phyloP scores from a whole-genome alignment of 768 basidiomycete species.

The Pleurotus ostreatus region DNA sequence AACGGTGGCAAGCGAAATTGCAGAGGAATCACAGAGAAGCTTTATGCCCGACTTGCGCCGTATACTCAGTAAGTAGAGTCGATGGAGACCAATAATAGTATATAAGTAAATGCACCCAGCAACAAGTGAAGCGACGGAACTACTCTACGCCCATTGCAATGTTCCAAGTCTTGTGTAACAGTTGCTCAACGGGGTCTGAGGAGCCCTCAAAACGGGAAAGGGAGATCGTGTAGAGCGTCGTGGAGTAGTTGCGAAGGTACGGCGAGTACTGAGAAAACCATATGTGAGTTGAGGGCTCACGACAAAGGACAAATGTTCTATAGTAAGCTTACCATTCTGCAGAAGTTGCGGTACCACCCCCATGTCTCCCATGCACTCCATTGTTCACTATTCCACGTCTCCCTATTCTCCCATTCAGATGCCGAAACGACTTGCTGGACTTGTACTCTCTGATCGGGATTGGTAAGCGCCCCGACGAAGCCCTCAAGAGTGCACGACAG shows the following conservation, averaged over 20 bases:
- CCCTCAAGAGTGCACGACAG: slow-evolving; percentile 71
- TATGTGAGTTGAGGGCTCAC: too few relatives aligned
- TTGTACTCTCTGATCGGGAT: slow-evolving; percentile 45
- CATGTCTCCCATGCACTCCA: slow-evolving; percentile 88
- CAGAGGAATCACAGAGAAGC: too few relatives aligned
- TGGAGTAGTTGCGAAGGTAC: slow-evolving; percentile 70
- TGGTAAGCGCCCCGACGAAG: slow-evolving; percentile 64
- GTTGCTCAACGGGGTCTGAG: slow-evolving; percentile 49
- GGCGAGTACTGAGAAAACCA: slow-evolving; percentile 60
- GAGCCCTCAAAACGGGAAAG: slow-evolving; percentile 60
- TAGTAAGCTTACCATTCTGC: slow-evolving; percentile 58
- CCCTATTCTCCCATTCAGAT: slow-evolving; percentile 67
- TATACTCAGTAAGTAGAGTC: too few relatives aligned
- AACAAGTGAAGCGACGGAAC: slow-evolving; percentile 24
- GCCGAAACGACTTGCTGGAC: slow-evolving; percentile 57
- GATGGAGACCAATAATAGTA: not conserved
- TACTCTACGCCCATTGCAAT: slow-evolving; percentile 47
- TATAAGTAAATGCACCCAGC: not conserved
- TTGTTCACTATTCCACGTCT: slow-evolving; percentile 64
- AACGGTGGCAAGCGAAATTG: too few relatives aligned
- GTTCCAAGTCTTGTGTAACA: slow-evolving; percentile 69
- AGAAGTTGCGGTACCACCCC: slow-evolving; percentile 91
- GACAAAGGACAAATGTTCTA: slow-evolving; percentile 1
- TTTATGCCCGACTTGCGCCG: too few relatives aligned
- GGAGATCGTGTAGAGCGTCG: slow-evolving; percentile 66